These are phyloP conservation scores for Chloris gayana DNA, from an alignment of 176 grass and related monocot species.

Conservation along the genomic window DNA sequence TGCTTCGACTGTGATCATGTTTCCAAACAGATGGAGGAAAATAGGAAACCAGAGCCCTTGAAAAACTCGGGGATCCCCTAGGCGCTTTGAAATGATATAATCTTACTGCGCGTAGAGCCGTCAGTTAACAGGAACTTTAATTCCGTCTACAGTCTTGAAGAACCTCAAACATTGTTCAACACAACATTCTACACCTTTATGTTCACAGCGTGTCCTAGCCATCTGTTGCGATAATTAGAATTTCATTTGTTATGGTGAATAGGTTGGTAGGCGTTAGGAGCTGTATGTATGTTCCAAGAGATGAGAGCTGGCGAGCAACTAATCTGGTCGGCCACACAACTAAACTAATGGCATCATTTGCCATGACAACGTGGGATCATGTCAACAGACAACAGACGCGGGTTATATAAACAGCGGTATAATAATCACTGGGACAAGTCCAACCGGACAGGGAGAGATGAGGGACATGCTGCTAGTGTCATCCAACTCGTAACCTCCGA, in stretches of 20 bases:
- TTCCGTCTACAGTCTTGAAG: neutral
- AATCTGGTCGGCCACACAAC: constrained; percentile 34
- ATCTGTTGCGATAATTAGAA: too few relatives aligned
- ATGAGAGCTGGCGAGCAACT: constrained; percentile 16
- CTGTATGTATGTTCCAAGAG: neutral
- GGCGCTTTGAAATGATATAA: neutral
- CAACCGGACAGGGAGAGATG: neutral
- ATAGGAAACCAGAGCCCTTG: too few relatives aligned
- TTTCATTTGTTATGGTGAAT: neutral
- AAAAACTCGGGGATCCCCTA: too few relatives aligned
- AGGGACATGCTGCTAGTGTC: constrained; percentile 13
- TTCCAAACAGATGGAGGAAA: neutral
- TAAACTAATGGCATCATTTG: constrained; percentile 10
- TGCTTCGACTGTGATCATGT: too few relatives aligned
- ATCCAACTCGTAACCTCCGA: constrained; percentile 32
- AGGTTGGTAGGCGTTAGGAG: neutral
- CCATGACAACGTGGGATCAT: neutral
- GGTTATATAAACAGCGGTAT: neutral
- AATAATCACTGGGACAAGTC: neutral
- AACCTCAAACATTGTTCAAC: neutral
- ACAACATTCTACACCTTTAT: neutral
- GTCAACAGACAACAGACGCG: too few relatives aligned
- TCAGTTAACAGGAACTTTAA: neutral
- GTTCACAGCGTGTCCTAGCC: neutral
- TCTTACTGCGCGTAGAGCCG: neutral